These are phyloP conservation scores for Odontarrhena argentea DNA, from an alignment of 345 rosid genomes.

Conservation along the genomic window DNA sequence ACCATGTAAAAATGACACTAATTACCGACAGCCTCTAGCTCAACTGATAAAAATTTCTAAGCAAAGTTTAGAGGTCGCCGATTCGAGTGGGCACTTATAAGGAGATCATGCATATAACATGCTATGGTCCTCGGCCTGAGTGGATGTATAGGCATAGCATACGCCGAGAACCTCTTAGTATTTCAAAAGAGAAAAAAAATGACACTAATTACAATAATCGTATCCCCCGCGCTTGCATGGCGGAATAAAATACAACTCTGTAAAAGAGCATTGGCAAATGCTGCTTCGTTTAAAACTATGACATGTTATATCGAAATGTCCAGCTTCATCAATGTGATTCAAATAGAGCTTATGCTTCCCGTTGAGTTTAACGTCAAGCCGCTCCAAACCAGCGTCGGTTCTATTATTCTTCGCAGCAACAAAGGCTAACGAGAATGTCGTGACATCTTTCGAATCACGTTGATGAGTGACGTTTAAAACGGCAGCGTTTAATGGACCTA, in stretches of 20 bases:
- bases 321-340: background rate
- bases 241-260: background rate
- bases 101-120: too few relatives aligned
- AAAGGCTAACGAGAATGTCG: slow-evolving; percentile 26
- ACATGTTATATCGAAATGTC: slow-evolving; percentile 14
- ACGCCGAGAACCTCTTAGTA: too few relatives aligned
- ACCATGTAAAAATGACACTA: too few relatives aligned
- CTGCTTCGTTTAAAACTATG: slow-evolving; percentile 6
- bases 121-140: too few relatives aligned
- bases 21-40: too few relatives aligned
- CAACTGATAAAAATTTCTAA: too few relatives aligned
- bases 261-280: slow-evolving; percentile 10
- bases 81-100: too few relatives aligned
- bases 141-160: too few relatives aligned
- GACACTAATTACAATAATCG: too few relatives aligned
- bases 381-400: background rate
- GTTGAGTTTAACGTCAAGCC: slow-evolving; percentile 7
- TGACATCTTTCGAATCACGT: background rate
- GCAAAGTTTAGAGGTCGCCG: too few relatives aligned
- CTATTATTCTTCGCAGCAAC: background rate
- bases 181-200: too few relatives aligned
- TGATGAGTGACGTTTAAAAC: slow-evolving; percentile 7
- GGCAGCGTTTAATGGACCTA: slow-evolving; percentile 5
- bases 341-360: background rate
- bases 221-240: too few relatives aligned